Evolutionary conservation across 108 stramenopile genomes (phyloP).

Genomic region (Aurantiochytrium sp.): DNA sequence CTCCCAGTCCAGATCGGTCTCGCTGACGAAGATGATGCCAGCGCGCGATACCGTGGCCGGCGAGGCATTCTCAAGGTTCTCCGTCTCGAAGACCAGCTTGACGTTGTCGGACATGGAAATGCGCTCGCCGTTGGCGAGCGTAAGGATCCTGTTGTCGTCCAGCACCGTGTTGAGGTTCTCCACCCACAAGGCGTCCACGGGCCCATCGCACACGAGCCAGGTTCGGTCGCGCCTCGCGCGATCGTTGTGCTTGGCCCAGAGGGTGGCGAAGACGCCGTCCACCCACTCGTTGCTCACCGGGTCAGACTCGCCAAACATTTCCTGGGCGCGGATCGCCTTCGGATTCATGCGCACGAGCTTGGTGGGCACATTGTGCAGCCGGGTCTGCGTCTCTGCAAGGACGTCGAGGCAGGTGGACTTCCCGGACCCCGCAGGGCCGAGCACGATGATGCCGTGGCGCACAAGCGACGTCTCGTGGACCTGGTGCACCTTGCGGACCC

Average conservation of each 20-base stretch:
- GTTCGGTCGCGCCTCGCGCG: constrained; percentile 41
- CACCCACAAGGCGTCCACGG: constrained; percentile 67
- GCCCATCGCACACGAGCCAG: constrained; percentile 65
- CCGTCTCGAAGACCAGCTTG: constrained; percentile 65
- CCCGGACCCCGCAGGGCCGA: constrained; percentile 61
- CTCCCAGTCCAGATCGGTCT: constrained; percentile 61
- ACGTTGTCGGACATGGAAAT: constrained; percentile 70
- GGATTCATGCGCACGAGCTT: constrained; percentile 62
- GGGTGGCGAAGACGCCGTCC: constrained; percentile 62
- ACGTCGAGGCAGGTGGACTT: constrained; percentile 49
- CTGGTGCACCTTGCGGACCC: constrained; percentile 60
- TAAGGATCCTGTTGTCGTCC: constrained; percentile 66
- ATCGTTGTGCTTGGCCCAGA: constrained; percentile 66
- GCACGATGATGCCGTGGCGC: constrained; percentile 64
- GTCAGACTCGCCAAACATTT: constrained; percentile 65
- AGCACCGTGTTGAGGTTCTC: constrained; percentile 67
- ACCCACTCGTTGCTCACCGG: constrained; percentile 62
- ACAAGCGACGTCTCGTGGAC: constrained; percentile 65
- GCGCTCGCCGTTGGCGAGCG: constrained; percentile 64
- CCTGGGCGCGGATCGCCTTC: constrained; percentile 60
- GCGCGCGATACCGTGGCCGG: constrained; percentile 63
- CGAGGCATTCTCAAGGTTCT: constrained; percentile 60
- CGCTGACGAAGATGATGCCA: constrained; percentile 64
- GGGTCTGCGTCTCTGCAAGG: constrained; percentile 38
- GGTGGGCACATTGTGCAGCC: constrained; percentile 42